These are phyloP conservation scores for Populus euphratica DNA, from an alignment of 345 rosid species.

Conservation along the genomic window DNA sequence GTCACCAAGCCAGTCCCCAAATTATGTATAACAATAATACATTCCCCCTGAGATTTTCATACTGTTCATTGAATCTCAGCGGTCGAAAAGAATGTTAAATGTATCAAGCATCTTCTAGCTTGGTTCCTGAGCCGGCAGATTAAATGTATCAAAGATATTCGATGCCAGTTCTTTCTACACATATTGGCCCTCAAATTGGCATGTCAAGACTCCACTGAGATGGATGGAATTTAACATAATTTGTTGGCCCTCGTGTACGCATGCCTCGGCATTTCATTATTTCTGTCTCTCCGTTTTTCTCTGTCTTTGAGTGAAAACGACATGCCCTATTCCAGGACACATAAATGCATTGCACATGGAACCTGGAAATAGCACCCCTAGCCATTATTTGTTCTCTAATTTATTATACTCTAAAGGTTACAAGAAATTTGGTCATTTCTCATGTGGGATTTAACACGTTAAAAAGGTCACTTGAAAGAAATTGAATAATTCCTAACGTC, in stretches of 20 bases:
- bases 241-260: background rate
- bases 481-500: background rate
- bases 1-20: too few species aligned
- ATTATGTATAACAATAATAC: too few species aligned
- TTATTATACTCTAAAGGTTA: background rate
- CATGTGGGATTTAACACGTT: too few species aligned
- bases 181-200: background rate
- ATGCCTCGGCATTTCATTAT: background rate
- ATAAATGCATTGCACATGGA: constrained; percentile 1
- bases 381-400: background rate
- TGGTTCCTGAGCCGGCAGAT: background rate
- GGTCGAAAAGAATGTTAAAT: background rate
- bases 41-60: background rate
- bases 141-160: background rate
- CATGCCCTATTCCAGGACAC: constrained; percentile 1
- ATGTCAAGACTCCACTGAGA: background rate
- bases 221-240: background rate
- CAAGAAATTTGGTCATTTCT: background rate
- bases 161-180: background rate
- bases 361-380: background rate
- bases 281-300: background rate
- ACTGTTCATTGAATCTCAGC: background rate
- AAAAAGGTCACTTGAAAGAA: background rate
- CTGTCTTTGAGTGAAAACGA: constrained; percentile 6
- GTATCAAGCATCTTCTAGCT: background rate